phyloP scores from a whole-genome alignment of 805 yeast genomes.

The Yamadazyma laniorum region DNA sequence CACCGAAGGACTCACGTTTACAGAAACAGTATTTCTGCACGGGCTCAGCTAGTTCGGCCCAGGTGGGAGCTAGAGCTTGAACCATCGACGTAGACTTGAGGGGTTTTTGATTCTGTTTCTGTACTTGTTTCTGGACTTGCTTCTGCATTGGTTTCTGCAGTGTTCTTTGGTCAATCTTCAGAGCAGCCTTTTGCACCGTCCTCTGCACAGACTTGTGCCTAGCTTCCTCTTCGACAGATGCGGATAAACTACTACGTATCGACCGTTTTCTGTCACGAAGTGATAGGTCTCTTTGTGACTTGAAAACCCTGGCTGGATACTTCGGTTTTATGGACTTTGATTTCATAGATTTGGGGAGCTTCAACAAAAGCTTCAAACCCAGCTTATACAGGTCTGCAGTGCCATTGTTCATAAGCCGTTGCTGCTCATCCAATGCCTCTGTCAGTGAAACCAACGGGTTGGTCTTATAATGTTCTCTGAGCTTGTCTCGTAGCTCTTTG shows the following conservation, averaged over 20 bases:
- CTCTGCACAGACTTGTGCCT: neutral
- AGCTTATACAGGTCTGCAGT: neutral
- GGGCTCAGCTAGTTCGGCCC: neutral
- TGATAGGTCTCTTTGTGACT: neutral
- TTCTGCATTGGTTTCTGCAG: too few relatives aligned
- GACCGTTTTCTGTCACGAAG: neutral
- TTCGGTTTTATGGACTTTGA: too few relatives aligned
- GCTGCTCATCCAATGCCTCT: slow-evolving; percentile 37
- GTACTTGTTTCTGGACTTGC: neutral
- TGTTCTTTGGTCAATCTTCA: too few relatives aligned
- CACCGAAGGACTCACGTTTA: slow-evolving; percentile 90
- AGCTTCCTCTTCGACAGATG: neutral
- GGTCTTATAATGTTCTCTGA: slow-evolving; percentile 32
- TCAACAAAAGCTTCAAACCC: slow-evolving; percentile 13
- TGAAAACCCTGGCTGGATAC: too few relatives aligned
- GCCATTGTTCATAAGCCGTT: slow-evolving; percentile 5
- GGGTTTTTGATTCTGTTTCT: neutral
- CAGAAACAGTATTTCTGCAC: slow-evolving; percentile 74
- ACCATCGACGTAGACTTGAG: neutral
- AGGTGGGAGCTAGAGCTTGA: neutral
- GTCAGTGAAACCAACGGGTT: slow-evolving; percentile 37
- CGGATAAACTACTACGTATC: neutral
- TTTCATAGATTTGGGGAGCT: slow-evolving; percentile 5
- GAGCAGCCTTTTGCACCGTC: neutral
- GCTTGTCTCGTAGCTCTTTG: slow-evolving; percentile 27